Conservation (phyloP, 495 filamentous ascomycete species). For the Venustampulla echinocandica region DNA sequence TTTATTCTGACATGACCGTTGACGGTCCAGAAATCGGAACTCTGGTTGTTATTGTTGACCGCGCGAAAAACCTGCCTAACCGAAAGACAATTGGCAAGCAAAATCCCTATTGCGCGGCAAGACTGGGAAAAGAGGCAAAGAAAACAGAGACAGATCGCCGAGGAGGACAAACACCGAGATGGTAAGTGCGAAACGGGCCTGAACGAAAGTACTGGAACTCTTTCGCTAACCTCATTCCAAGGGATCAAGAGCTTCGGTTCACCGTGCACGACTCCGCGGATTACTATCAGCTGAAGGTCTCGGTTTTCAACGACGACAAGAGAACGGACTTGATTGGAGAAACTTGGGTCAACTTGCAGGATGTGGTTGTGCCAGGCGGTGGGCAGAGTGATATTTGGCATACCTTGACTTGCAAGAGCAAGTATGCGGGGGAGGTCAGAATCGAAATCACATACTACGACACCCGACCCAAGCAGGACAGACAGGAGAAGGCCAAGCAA, state of each 20-base stretch:
- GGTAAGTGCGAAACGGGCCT: constrained; percentile 42
- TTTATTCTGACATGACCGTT: constrained; percentile 90
- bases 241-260: constrained; percentile 97
- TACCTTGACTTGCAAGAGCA: constrained; percentile 71
- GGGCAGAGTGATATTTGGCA: constrained; percentile 94
- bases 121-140: constrained; percentile 94
- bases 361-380: constrained; percentile 74
- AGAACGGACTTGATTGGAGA: constrained; percentile 94
- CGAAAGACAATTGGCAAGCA: constrained; percentile 96
- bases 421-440: constrained; percentile 90
- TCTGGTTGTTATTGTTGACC: constrained; percentile 82
- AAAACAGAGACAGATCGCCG: constrained; percentile 92
- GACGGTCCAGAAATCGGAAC: constrained; percentile 94
- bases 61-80: constrained; percentile 93
- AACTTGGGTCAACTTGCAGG: constrained; percentile 72
- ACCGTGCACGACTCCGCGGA: constrained; percentile 93
- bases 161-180: constrained; percentile 91
- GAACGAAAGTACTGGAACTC: neutral
- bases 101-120: constrained; percentile 90
- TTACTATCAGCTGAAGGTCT: constrained; percentile 88
- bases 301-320: constrained; percentile 96
- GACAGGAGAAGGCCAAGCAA: constrained; percentile 16
- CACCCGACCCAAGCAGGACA: constrained; percentile 63
- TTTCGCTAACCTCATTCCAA: constrained; percentile 29
- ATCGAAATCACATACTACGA: constrained; percentile 98